These are phyloP conservation scores for Lactifluus piperatus DNA, from an alignment of 768 basidiomycete species.

Conservation along the genomic window DNA sequence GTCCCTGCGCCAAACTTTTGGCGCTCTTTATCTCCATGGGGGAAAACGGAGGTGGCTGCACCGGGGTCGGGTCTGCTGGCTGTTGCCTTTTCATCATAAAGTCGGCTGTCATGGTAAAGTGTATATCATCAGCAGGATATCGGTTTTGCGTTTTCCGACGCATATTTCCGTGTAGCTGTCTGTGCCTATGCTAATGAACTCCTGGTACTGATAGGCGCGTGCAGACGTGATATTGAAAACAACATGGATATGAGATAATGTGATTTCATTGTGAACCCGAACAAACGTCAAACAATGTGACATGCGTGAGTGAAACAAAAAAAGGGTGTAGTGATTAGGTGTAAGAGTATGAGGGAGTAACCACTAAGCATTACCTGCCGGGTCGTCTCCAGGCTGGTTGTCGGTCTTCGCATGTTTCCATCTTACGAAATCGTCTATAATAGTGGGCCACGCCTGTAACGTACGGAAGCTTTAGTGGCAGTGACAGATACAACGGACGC, in stretches of 20 bases:
- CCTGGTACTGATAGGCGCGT: too few relatives aligned
- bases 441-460: constrained; percentile 69
- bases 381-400: neutral
- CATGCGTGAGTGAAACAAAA: neutral
- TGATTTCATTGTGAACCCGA: neutral
- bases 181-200: neutral
- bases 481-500: constrained; percentile 22
- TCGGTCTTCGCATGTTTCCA: constrained; percentile 44
- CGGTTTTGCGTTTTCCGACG: neutral
- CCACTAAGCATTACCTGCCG: neutral
- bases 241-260: neutral
- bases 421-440: constrained; percentile 68
- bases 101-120: neutral
- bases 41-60: too few relatives aligned
- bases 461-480: neutral
- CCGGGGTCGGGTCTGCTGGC: too few relatives aligned
- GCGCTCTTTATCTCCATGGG: too few relatives aligned
- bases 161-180: neutral
- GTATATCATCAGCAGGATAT: neutral
- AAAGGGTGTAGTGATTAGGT: neutral
- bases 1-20: too few relatives aligned
- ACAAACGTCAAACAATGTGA: neutral
- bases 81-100: too few relatives aligned
- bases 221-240: neutral
- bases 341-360: neutral